Percentiles rank a stretch among this genome's conserved stretches.
Evolutionary conservation across 73 alveolate genomes (phyloP).

Genomic region (Halteria grandinella): DNA sequence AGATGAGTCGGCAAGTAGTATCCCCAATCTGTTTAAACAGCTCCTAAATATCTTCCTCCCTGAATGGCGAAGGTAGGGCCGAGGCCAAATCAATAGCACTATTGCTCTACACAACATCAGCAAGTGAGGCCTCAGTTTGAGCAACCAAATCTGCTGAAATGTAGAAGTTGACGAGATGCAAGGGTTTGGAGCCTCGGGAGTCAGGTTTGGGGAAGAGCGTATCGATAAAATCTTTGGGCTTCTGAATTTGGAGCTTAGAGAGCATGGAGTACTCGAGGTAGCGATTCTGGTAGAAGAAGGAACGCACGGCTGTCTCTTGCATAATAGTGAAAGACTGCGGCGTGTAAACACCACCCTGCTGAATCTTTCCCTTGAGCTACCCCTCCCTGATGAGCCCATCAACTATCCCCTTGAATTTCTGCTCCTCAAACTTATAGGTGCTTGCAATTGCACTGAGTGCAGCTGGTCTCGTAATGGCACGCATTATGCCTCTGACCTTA

Average conservation of each 20-base stretch:
- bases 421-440: constrained; percentile 37
- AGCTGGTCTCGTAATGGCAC: constrained; percentile 57
- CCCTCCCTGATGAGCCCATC: constrained; percentile 49
- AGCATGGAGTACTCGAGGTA: constrained; percentile 54
- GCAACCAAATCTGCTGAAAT: constrained; percentile 1
- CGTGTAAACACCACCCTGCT: constrained; percentile 40
- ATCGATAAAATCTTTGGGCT: constrained; percentile 50
- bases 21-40: constrained; percentile 23
- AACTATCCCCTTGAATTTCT: constrained; percentile 15
- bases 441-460: constrained; percentile 21
- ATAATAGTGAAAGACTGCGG: constrained; percentile 42
- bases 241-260: constrained; percentile 12
- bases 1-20: neutral
- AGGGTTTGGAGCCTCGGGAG: too few species aligned
- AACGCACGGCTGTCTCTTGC: constrained; percentile 32
- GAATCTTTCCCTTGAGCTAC: constrained; percentile 45
- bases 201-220: too few species aligned
- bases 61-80: constrained; percentile 34
- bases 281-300: constrained; percentile 30
- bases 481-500: constrained; percentile 41
- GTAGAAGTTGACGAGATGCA: too few species aligned
- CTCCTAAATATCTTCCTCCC: constrained; percentile 42
- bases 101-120: constrained; percentile 11
- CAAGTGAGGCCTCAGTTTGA: constrained; percentile 18
- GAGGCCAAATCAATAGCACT: constrained; percentile 19